Evolutionary conservation across 2,329 filamentous ascomycete genomes (phyloP).

Genomic region (Colletotrichum tofieldiae): DNA sequence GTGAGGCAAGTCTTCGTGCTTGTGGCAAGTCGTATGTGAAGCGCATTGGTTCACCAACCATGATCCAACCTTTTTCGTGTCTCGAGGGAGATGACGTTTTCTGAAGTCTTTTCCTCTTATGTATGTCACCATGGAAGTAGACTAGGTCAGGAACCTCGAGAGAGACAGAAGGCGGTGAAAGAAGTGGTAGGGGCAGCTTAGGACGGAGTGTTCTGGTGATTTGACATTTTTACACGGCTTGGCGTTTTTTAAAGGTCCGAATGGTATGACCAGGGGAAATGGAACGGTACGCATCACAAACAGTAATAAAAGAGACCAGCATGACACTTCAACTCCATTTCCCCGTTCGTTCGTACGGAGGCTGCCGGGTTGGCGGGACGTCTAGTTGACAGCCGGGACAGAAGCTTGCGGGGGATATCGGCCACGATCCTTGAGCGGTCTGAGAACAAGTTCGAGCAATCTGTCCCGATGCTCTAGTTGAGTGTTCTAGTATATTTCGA

Average conservation of each 20-base stretch:
- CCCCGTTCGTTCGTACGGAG: not conserved
- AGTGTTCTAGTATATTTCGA: not conserved
- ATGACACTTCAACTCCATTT: not conserved
- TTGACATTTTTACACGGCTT: not conserved
- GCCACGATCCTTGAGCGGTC: not conserved
- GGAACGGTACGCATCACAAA: not conserved
- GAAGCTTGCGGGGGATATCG: not conserved
- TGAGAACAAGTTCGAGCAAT: not conserved
- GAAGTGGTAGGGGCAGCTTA: not conserved
- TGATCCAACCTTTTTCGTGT: not conserved
- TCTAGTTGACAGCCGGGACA: not conserved
- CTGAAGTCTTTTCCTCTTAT: not conserved
- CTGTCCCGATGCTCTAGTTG: not conserved
- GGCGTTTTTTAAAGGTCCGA: not conserved
- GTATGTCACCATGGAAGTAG: not conserved
- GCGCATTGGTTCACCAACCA: not conserved
- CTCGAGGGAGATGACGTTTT: not conserved
- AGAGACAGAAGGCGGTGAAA: slow-evolving; percentile 5
- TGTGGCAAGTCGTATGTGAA: not conserved
- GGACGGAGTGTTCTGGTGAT: not conserved
- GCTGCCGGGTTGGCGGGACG: not conserved
- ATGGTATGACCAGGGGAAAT: not conserved
- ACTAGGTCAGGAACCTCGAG: not conserved
- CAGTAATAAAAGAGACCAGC: not conserved
- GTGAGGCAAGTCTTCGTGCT: not conserved